Percentiles rank a stretch among this genome's conserved stretches.
These are phyloP conservation scores for Psilocybe tampanensis DNA, from an alignment of 768 basidiomycete genomes.

Conservation along the genomic window DNA sequence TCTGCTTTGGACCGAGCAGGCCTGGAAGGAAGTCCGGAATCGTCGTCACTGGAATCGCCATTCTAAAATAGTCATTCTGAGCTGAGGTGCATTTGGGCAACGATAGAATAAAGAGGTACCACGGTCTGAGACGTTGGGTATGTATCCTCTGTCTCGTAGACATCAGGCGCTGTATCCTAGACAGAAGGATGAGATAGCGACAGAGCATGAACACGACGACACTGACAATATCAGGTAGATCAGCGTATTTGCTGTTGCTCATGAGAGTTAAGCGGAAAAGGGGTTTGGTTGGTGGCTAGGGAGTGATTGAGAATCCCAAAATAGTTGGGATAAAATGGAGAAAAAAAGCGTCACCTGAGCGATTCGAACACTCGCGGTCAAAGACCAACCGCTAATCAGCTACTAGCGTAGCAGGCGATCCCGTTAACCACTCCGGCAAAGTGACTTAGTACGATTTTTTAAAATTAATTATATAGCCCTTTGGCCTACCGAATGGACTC, in stretches of 20 bases:
- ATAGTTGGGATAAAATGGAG: not conserved
- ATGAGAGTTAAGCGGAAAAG: constrained; percentile 31
- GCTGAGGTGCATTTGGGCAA: not conserved
- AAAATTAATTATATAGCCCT: too few species aligned
- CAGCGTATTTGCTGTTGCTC: constrained; percentile 81
- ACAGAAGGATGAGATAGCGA: not conserved
- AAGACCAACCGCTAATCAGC: constrained; percentile 44
- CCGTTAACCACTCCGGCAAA: constrained; percentile 97
- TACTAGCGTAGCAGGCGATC: constrained; percentile 65
- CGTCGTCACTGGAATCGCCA: constrained; percentile 71
- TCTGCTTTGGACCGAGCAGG: constrained; percentile 40
- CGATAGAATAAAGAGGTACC: constrained; percentile 37
- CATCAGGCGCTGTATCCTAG: constrained; percentile 88
- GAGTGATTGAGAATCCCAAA: not conserved
- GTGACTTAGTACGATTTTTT: too few species aligned
- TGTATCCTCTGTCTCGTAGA: constrained; percentile 90
- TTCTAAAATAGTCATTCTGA: constrained; percentile 38
- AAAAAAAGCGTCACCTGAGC: constrained; percentile 48
- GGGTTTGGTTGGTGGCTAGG: not conserved
- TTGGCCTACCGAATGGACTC: too few species aligned
- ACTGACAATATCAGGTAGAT: constrained; percentile 90
- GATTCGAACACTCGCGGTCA: constrained; percentile 52
- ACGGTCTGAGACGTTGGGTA: constrained; percentile 53
- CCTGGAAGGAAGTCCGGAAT: constrained; percentile 44
- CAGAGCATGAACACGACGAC: constrained; percentile 5